Evolutionary conservation across 441 rosid genomes (phyloP), one percentile per base, ranked within the genome.

Genomic region (Melastoma candidum): DNA sequence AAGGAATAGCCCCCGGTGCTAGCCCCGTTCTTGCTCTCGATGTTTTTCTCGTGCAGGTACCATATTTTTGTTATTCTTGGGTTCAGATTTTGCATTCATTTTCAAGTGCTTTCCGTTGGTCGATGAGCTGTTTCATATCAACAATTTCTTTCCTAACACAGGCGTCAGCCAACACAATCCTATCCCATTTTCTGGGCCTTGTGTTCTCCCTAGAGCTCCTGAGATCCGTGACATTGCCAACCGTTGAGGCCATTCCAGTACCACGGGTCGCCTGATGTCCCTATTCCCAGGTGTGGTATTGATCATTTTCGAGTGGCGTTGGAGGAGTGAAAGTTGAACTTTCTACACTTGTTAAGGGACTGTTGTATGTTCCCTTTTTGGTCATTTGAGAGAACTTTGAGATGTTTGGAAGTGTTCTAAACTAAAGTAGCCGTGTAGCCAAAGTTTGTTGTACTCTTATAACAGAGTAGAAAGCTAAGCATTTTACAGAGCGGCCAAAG

Each of bases 31-130:
- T 93, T 43, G 96, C 96, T 4, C 73, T 89, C 68, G 99, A 93
- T 59, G 95, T 93, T 26, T 93, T 89, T 80, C 72, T 93, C 56
- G 97, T 93, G 66, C 99, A 89, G 99, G 99, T 80, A 84, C 24
- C 22, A 32, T 32, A 32, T 32, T 1, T 32, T 32, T 32, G 22
- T 17, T 32, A 8, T 32, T 32, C 6, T 32, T 4, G 41, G 22
- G 22, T 17, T 32, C 41, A 32, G 8, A 8, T 32, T 32, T 32
- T 32, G 41, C 22, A 17, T 17, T 17, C 22, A 17, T 17, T 17
- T 17, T 17, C 22, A 17, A 17, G 22, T 17, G 22, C 22, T 17
- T 17, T 17, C 22, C 22, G 22, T 17, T 17, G 22, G 22, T 17
- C 22, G 22, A 17, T 17, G 22, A 17, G 22, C 22, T 17, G 22